Evolutionary conservation across 176 grass and related monocot species (phyloP).

Genomic region (Rhipidocladum racemiflorum): DNA sequence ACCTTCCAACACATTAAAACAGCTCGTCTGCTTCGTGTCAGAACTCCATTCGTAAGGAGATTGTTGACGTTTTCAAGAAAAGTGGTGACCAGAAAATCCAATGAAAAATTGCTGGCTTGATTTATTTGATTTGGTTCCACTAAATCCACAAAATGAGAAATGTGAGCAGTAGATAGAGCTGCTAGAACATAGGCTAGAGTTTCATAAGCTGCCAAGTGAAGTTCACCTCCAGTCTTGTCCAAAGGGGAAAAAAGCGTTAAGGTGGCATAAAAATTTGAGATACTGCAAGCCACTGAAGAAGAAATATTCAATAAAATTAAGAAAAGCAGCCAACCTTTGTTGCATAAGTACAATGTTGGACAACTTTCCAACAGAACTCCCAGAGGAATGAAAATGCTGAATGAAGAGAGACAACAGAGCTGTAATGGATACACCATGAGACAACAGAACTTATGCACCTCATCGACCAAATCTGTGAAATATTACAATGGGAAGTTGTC

Average conservation of each 20-base stretch:
- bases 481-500: constrained; percentile 18
- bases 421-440: constrained; percentile 63
- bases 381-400: constrained; percentile 66
- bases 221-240: constrained; percentile 69
- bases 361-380: constrained; percentile 85
- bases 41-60: constrained; percentile 64
- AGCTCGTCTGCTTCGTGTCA: constrained; percentile 81
- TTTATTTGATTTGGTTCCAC: constrained; percentile 29
- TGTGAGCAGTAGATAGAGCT: constrained; percentile 42
- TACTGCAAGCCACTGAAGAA: constrained; percentile 7
- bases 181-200: constrained; percentile 61
- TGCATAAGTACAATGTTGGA: constrained; percentile 50
- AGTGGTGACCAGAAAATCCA: constrained; percentile 53
- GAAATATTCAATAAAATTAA: constrained; percentile 17
- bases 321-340: constrained; percentile 61
- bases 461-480: constrained; percentile 75
- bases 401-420: constrained; percentile 36
- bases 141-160: constrained; percentile 40
- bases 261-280: constrained; percentile 19
- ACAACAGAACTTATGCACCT: constrained; percentile 62
- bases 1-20: constrained; percentile 98
- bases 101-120: constrained; percentile 34
- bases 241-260: constrained; percentile 10
- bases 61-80: constrained; percentile 70
- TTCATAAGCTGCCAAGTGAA: constrained; percentile 89